Conservation (phyloP, 2,329 filamentous ascomycete genomes). For the Xylaria sp. region DNA sequence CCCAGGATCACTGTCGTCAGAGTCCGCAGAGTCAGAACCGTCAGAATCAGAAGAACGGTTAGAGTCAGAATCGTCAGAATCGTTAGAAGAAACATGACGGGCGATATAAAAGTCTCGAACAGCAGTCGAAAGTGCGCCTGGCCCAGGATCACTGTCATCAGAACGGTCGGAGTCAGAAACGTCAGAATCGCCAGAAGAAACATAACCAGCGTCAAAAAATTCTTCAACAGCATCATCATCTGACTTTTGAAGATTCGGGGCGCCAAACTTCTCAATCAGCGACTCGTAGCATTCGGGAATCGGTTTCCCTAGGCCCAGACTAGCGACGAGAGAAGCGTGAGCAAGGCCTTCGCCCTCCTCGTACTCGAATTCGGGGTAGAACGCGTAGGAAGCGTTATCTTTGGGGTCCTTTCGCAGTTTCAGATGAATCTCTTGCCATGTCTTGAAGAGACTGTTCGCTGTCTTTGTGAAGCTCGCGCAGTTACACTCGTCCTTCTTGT, state of each 20-base stretch:
- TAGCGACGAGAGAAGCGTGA: constrained; percentile 19
- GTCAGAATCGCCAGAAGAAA: neutral
- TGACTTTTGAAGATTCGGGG: neutral
- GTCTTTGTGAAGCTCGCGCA: neutral
- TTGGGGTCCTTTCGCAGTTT: neutral
- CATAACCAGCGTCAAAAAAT: neutral
- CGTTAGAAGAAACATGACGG: too few relatives aligned
- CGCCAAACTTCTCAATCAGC: neutral
- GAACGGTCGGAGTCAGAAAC: too few relatives aligned
- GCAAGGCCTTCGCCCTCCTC: constrained; percentile 15
- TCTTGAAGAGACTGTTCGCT: neutral
- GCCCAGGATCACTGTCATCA: too few relatives aligned
- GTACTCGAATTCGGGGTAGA: constrained; percentile 15
- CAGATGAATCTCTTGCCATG: constrained; percentile 16
- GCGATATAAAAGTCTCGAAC: too few relatives aligned
- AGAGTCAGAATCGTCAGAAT: too few relatives aligned
- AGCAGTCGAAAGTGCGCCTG: too few relatives aligned
- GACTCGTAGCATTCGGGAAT: constrained; percentile 7
- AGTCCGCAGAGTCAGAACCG: too few relatives aligned
- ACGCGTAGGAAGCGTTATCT: constrained; percentile 15
- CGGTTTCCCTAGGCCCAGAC: neutral
- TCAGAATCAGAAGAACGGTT: too few relatives aligned
- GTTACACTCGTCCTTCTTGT: neutral
- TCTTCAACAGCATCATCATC: neutral
- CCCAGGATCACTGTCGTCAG: too few relatives aligned